Percentiles rank a stretch among this genome's conserved stretches.
These are phyloP conservation scores for Lyophyllum atratum DNA, from an alignment of 768 basidiomycete genomes.

Conservation along the genomic window DNA sequence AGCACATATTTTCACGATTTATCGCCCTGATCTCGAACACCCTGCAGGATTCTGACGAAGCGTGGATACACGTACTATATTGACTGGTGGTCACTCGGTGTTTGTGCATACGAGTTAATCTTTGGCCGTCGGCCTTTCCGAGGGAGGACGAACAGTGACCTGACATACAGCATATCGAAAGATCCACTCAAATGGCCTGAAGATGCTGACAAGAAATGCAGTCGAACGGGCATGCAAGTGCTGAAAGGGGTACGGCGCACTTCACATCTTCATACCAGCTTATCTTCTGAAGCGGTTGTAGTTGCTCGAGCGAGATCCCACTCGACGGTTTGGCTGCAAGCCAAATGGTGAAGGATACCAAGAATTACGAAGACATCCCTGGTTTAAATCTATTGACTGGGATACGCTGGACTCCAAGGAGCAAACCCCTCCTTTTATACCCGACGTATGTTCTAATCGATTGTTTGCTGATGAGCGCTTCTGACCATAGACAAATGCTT, in stretches of 20 bases:
- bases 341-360: conserved; percentile 77
- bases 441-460: conserved; percentile 63
- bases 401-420: conserved; percentile 77
- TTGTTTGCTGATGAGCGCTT: background rate
- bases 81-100: conserved; percentile 97
- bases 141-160: conserved; percentile 88
- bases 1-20: conserved; percentile 21
- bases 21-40: conserved; percentile 6
- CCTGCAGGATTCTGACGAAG: conserved; percentile 73
- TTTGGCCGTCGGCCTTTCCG: conserved; percentile 93
- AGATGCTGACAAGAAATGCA: conserved; percentile 79
- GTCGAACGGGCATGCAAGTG: conserved; percentile 73
- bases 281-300: conserved; percentile 30
- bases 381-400: conserved; percentile 94
- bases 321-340: conserved; percentile 81
- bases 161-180: conserved; percentile 90
- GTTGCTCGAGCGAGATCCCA: conserved; percentile 87
- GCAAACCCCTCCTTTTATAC: conserved; percentile 80
- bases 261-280: conserved; percentile 3
- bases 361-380: conserved; percentile 77
- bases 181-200: conserved; percentile 91
- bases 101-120: conserved; percentile 89
- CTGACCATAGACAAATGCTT: background rate
- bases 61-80: conserved; percentile 93
- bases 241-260: conserved; percentile 69